Conservation (phyloP, 352 stramenopile species). For the Peronosclerospora sorghi region DNA sequence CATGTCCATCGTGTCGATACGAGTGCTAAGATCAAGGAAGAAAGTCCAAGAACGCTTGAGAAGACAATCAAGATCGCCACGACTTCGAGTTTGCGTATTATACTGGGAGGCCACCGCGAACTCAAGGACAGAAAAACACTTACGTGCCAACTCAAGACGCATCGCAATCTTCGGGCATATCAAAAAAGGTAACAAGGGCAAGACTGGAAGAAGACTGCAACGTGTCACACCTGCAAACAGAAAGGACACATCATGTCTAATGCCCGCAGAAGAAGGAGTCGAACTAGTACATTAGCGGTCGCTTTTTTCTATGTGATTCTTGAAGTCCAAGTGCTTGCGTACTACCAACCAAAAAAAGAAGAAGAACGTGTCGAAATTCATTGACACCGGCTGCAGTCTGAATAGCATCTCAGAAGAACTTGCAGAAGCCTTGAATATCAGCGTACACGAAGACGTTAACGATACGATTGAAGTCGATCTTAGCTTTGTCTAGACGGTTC, state of each 20-base stretch:
- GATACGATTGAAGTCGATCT: slow-evolving; percentile 2
- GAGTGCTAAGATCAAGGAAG: neutral
- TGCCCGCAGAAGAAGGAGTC: neutral
- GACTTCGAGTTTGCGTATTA: slow-evolving; percentile 4
- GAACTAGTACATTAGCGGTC: neutral
- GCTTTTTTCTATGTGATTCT: slow-evolving; percentile 1
- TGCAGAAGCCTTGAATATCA: neutral
- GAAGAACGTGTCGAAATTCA: slow-evolving; percentile 1
- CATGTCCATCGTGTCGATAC: neutral
- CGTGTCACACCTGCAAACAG: neutral
- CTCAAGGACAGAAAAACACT: neutral
- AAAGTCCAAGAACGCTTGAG: slow-evolving; percentile 1
- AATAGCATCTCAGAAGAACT: slow-evolving; percentile 2
- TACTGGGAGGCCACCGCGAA: neutral
- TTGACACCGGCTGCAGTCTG: slow-evolving; percentile 2
- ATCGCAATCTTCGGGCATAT: neutral
- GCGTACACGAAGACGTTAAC: neutral
- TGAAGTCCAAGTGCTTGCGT: neutral
- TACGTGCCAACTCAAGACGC: neutral
- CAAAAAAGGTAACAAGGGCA: neutral
- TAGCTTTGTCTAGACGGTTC: neutral
- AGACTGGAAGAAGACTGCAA: neutral
- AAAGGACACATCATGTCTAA: neutral
- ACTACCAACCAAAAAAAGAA: neutral
- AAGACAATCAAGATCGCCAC: slow-evolving; percentile 1